These are phyloP conservation scores for bread wheat (Triticum aestivum) DNA, from an alignment of 176 grass and related monocot genomes.

Conservation along the genomic window DNA sequence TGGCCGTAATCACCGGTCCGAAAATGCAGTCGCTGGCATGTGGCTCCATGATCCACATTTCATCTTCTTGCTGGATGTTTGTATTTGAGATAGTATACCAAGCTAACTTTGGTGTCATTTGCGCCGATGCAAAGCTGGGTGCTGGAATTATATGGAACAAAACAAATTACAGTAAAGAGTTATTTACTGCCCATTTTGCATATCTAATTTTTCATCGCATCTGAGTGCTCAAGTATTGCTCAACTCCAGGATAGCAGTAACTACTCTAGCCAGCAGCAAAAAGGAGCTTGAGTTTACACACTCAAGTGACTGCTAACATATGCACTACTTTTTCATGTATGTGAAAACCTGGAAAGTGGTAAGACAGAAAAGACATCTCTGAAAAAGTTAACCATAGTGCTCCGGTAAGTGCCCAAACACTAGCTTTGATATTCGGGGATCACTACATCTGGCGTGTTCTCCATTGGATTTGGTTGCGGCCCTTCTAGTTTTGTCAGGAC, in stretches of 20 bases:
- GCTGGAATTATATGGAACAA: neutral
- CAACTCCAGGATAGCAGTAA: neutral
- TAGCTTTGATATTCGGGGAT: constrained; percentile 92
- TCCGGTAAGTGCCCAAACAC: neutral
- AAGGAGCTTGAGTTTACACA: neutral
- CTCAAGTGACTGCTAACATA: neutral
- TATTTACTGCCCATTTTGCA: neutral
- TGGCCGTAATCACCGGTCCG: neutral
- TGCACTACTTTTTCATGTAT: neutral
- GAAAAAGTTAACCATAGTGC: neutral
- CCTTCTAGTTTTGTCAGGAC: constrained; percentile 84
- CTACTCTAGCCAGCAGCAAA: neutral
- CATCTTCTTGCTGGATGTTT: neutral
- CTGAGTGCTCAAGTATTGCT: neutral
- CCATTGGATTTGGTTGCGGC: constrained; percentile 25
- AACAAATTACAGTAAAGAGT: neutral
- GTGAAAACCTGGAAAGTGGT: neutral
- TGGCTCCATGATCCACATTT: neutral
- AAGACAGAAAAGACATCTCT: neutral
- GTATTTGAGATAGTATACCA: neutral
- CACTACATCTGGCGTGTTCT: constrained; percentile 43
- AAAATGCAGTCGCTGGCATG: neutral
- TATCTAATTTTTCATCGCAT: neutral
- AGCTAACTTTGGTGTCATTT: neutral
- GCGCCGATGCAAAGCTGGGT: neutral